phyloP scores from a whole-genome alignment of 2,329 filamentous ascomycete genomes.

The Penicillium sp. region DNA sequence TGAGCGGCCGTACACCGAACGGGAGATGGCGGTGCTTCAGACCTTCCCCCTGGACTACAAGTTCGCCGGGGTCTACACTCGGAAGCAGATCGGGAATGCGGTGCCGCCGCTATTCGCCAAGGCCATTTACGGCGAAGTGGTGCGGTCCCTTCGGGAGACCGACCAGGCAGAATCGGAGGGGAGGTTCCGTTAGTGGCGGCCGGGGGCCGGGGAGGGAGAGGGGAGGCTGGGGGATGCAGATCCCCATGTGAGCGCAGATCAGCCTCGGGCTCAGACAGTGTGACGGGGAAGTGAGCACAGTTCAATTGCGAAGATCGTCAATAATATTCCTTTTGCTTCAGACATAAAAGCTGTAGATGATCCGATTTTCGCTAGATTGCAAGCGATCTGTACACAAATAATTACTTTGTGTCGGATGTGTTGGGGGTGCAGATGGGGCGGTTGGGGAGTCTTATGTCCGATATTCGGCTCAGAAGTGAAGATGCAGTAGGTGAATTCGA shows the following conservation, averaged over 20 bases:
- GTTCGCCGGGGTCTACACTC: constrained; percentile 50
- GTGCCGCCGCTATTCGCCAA: constrained; percentile 62
- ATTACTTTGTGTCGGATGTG: too few relatives aligned
- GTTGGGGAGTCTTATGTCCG: neutral
- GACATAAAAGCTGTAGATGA: neutral
- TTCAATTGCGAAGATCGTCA: neutral
- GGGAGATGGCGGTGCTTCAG: constrained; percentile 70
- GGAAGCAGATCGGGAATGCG: constrained; percentile 75
- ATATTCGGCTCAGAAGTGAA: neutral
- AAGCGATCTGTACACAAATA: neutral
- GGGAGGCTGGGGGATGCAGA: neutral
- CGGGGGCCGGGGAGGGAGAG: neutral
- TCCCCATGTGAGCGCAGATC: constrained; percentile 6
- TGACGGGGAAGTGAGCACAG: neutral
- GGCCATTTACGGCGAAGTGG: constrained; percentile 41
- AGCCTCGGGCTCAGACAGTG: constrained; percentile 1
- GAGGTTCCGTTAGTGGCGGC: neutral
- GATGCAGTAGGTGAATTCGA: too few relatives aligned
- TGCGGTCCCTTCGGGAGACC: constrained; percentile 36
- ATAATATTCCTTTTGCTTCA: neutral
- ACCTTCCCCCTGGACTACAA: constrained; percentile 65
- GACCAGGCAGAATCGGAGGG: constrained; percentile 32
- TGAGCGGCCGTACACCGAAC: constrained; percentile 61
- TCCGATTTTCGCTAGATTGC: neutral
- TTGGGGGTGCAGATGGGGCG: neutral